phyloP scores from a whole-genome alignment of 371 early-diverging fungal genomes.

The Mucor lusitanicus region DNA sequence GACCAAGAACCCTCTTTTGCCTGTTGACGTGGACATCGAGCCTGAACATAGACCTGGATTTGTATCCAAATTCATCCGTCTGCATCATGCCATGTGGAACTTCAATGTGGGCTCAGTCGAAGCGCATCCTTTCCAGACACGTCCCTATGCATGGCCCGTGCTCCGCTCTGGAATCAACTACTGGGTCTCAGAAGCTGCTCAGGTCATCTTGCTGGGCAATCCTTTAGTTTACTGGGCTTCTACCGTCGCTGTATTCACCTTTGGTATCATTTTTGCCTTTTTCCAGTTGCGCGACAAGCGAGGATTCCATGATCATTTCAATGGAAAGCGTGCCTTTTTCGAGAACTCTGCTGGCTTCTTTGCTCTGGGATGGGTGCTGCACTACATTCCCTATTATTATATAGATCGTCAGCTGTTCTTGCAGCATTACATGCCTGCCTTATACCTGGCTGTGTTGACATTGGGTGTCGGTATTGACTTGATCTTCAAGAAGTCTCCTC shows the following conservation, averaged over 20 bases:
- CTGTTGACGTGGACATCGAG: slow-evolving; percentile 37
- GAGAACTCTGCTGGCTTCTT: slow-evolving; percentile 80
- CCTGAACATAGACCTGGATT: slow-evolving; percentile 63
- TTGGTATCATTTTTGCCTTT: slow-evolving; percentile 58
- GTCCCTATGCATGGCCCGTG: slow-evolving; percentile 84
- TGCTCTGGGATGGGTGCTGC: slow-evolving; percentile 85
- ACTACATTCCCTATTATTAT: slow-evolving; percentile 97
- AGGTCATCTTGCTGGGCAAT: slow-evolving; percentile 97
- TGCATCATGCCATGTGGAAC: slow-evolving; percentile 82
- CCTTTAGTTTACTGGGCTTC: slow-evolving; percentile 91
- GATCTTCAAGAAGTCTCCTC: slow-evolving; percentile 54
- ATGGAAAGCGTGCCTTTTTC: slow-evolving; percentile 45
- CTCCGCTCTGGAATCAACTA: slow-evolving; percentile 86
- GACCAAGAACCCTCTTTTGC: slow-evolving; percentile 44
- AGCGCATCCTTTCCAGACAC: slow-evolving; percentile 87
- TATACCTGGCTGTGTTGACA: slow-evolving; percentile 81
- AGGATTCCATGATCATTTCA: slow-evolving; percentile 61
- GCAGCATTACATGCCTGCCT: slow-evolving; percentile 96
- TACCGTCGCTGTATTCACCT: slow-evolving; percentile 66
- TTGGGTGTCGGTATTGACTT: slow-evolving; percentile 76
- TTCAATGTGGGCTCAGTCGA: slow-evolving; percentile 82
- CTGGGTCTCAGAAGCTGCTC: slow-evolving; percentile 73
- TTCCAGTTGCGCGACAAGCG: slow-evolving; percentile 72
- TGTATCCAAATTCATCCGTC: slow-evolving; percentile 77
- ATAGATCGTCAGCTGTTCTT: slow-evolving; percentile 95